Percentiles rank a stretch among this genome's conserved stretches.
Conservation (phyloP, 306 rosid genomes). For the Betula pendula region DNA sequence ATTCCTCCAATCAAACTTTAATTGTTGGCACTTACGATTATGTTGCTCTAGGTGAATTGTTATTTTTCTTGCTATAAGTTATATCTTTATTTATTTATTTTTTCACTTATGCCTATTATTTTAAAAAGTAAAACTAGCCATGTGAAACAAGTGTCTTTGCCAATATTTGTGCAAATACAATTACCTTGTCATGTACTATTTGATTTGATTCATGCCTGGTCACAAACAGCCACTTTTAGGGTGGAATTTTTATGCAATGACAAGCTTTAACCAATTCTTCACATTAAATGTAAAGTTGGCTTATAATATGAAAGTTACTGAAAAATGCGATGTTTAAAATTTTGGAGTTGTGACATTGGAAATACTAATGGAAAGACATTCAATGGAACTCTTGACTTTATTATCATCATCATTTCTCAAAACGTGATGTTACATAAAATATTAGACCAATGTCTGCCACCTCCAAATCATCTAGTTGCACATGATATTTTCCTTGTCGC, state of each 20-base stretch:
- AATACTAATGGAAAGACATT: too few species aligned
- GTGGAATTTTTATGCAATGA: neutral
- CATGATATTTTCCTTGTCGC: neutral
- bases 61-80: neutral
- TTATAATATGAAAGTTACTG: too few species aligned
- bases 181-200: neutral
- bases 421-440: neutral
- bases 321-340: too few species aligned
- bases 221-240: neutral
- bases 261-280: neutral
- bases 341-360: too few species aligned
- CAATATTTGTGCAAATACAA: neutral
- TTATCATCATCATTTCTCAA: too few species aligned
- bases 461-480: neutral
- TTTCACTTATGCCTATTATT: neutral
- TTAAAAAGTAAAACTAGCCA: neutral
- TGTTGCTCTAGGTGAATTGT: slow-evolving; percentile 11
- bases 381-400: too few species aligned
- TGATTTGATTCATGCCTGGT: neutral
- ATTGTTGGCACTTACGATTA: slow-evolving; percentile 10
- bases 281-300: too few species aligned
- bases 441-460: neutral
- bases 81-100: neutral
- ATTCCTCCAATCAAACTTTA: slow-evolving; percentile 21
- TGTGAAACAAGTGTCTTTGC: neutral